A percentile compares a stretch with the other conserved stretches of the same genome.
Evolutionary conservation across 768 basidiomycete species (phyloP).

Genomic region (Hygrocybe coccinea): DNA sequence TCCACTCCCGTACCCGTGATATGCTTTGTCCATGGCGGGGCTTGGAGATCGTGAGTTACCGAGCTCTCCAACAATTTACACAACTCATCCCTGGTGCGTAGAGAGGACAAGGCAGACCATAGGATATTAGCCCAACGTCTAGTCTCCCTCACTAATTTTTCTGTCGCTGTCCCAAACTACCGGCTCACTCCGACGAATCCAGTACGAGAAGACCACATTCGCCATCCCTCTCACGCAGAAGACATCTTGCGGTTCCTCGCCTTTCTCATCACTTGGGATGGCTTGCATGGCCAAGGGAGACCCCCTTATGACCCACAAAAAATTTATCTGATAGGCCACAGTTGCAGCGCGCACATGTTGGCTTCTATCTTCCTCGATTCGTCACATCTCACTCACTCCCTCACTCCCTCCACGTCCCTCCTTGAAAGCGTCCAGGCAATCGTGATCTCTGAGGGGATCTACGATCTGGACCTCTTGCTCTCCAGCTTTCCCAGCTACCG

Average conservation of each 20-base stretch:
- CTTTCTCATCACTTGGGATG: slow-evolving; percentile 49
- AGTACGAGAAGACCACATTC: slow-evolving; percentile 36
- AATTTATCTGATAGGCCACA: slow-evolving; percentile 70
- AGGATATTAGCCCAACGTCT: slow-evolving; percentile 49
- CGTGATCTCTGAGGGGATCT: slow-evolving; percentile 71
- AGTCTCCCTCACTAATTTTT: slow-evolving; percentile 41
- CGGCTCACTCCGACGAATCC: slow-evolving; percentile 53
- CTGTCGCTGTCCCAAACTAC: slow-evolving; percentile 76
- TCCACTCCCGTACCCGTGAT: slow-evolving; percentile 38
- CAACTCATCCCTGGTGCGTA: slow-evolving; percentile 22
- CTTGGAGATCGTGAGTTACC: slow-evolving; percentile 66
- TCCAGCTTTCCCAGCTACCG: slow-evolving; percentile 62
- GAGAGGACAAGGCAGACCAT: slow-evolving; percentile 70
- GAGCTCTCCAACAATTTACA: slow-evolving; percentile 8
- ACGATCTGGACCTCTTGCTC: slow-evolving; percentile 64
- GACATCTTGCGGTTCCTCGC: slow-evolving; percentile 61
- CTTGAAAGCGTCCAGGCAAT: slow-evolving; percentile 48
- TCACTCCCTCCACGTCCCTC: slow-evolving; percentile 43
- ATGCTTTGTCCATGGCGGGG: slow-evolving; percentile 79
- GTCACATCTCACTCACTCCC: slow-evolving; percentile 34
- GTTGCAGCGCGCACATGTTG: slow-evolving; percentile 80
- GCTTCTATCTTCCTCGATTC: slow-evolving; percentile 62
- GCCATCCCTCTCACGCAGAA: slow-evolving; percentile 66
- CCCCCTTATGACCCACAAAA: slow-evolving; percentile 34
- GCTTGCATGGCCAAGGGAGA: slow-evolving; percentile 22